phyloP scores from a whole-genome alignment of 2,329 filamentous ascomycete genomes.

The Aspergillus luchuensis region DNA sequence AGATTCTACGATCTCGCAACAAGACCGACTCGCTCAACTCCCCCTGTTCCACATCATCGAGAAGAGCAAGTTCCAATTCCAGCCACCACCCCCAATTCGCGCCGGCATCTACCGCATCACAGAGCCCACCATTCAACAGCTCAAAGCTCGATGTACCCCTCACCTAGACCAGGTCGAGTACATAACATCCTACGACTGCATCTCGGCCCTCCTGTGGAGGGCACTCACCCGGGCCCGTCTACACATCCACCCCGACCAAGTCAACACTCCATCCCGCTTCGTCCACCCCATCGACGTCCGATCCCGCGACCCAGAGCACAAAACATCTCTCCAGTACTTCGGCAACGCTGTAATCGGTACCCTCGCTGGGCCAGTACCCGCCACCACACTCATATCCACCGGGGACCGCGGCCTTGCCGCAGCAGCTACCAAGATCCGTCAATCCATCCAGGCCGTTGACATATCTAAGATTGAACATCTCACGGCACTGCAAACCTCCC shows the following conservation, averaged over 20 bases:
- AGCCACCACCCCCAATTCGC: slow-evolving; percentile 8
- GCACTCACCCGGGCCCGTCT: slow-evolving; percentile 27
- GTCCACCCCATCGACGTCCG: slow-evolving; percentile 27
- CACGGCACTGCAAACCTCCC: slow-evolving; percentile 18
- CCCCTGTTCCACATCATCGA: slow-evolving; percentile 21
- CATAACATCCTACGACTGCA: slow-evolving; percentile 30
- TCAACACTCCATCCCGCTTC: slow-evolving; percentile 12
- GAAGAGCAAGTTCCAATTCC: slow-evolving; percentile 15
- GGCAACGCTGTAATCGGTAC: slow-evolving; percentile 25
- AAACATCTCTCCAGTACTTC: slow-evolving; percentile 24
- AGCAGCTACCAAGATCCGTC: slow-evolving; percentile 23
- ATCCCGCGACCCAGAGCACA: slow-evolving; percentile 22
- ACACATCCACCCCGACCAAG: slow-evolving; percentile 18
- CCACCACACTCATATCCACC: slow-evolving; percentile 13
- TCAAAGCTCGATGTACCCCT: slow-evolving; percentile 19
- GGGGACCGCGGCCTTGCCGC: slow-evolving; percentile 18
- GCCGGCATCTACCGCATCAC: slow-evolving; percentile 22
- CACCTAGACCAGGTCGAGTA: slow-evolving; percentile 20
- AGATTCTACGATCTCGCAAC: not conserved
- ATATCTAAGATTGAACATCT: slow-evolving; percentile 18
- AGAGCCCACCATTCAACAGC: slow-evolving; percentile 16
- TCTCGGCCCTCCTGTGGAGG: slow-evolving; percentile 28
- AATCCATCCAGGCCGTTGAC: slow-evolving; percentile 20
- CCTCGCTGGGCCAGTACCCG: slow-evolving; percentile 18
- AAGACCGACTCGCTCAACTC: slow-evolving; percentile 16